A percentile compares a stretch with the other conserved stretches of the same genome.
Evolutionary conservation across 148 eudicot species (phyloP).

Genomic region (Chenopodium berlandieri): DNA sequence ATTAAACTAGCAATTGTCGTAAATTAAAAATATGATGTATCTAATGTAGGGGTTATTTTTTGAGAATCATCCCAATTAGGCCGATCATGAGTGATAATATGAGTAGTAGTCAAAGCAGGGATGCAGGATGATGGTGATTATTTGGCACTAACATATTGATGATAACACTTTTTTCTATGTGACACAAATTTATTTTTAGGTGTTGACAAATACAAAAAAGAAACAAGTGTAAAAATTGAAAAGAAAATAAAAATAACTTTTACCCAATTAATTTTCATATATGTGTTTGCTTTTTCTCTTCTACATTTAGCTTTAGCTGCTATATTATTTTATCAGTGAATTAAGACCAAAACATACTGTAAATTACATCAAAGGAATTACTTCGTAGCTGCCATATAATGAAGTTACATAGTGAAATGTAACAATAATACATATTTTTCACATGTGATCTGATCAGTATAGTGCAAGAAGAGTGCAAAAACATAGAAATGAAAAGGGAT

Average conservation of each 20-base stretch:
- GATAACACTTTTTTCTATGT: too few relatives aligned
- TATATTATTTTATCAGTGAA: background rate
- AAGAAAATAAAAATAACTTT: too few relatives aligned
- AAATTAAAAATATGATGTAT: background rate
- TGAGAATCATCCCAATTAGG: too few relatives aligned
- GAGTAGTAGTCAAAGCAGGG: too few relatives aligned
- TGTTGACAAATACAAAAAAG: too few relatives aligned
- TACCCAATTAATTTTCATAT: too few relatives aligned
- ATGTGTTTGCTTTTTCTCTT: too few relatives aligned
- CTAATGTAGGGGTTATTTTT: background rate
- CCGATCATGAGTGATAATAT: too few relatives aligned
- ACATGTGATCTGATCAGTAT: background rate
- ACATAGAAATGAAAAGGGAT: background rate
- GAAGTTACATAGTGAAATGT: background rate
- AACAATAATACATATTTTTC: conserved; percentile 7
- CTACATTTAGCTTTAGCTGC: background rate
- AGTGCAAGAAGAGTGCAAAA: background rate
- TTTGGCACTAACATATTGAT: too few relatives aligned
- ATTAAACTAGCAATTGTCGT: background rate
- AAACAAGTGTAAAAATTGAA: too few relatives aligned
- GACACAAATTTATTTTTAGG: too few relatives aligned
- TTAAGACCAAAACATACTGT: background rate
- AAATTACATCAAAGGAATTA: background rate
- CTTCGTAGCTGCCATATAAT: background rate
- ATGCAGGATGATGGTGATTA: too few relatives aligned